These are phyloP conservation scores for Austroboletus novae-zelandiae DNA, from an alignment of 1,284 basidiomycete genomes.

Conservation along the genomic window DNA sequence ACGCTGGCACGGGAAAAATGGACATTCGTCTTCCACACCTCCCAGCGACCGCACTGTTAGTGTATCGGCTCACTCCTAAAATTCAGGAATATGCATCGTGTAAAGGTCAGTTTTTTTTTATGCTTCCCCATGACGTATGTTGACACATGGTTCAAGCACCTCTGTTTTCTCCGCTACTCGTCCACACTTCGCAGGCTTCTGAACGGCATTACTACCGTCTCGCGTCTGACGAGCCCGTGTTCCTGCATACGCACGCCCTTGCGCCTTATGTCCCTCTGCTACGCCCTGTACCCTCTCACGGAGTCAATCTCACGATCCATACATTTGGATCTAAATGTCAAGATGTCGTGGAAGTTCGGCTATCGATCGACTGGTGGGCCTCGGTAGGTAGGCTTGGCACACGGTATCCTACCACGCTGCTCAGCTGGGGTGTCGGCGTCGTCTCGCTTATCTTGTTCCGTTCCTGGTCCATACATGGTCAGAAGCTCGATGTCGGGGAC, in stretches of 20 bases:
- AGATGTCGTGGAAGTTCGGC: constrained; percentile 40
- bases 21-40: constrained; percentile 47
- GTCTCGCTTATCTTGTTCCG: constrained; percentile 54
- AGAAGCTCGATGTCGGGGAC: constrained; percentile 45
- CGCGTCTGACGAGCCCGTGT: constrained; percentile 37
- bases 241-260: constrained; percentile 69
- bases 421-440: constrained; percentile 71
- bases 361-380: constrained; percentile 66
- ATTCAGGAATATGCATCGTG: constrained; percentile 17
- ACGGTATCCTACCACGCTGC: constrained; percentile 68
- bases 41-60: constrained; percentile 57
- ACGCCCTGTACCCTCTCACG: constrained; percentile 28
- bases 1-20: constrained; percentile 31
- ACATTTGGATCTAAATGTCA: constrained; percentile 52
- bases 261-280: constrained; percentile 58
- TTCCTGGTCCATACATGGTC: constrained; percentile 40
- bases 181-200: constrained; percentile 50
- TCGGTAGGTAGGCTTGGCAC: constrained; percentile 66
- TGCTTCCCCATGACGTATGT: background rate
- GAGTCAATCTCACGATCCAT: constrained; percentile 56
- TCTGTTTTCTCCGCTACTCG: constrained; percentile 55
- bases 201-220: constrained; percentile 76
- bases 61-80: constrained; percentile 50
- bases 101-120: constrained; percentile 18
- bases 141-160: constrained; percentile 36